These are phyloP conservation scores for Diaporthe nobilis DNA, from an alignment of 2,329 filamentous ascomycete species.

Conservation along the genomic window DNA sequence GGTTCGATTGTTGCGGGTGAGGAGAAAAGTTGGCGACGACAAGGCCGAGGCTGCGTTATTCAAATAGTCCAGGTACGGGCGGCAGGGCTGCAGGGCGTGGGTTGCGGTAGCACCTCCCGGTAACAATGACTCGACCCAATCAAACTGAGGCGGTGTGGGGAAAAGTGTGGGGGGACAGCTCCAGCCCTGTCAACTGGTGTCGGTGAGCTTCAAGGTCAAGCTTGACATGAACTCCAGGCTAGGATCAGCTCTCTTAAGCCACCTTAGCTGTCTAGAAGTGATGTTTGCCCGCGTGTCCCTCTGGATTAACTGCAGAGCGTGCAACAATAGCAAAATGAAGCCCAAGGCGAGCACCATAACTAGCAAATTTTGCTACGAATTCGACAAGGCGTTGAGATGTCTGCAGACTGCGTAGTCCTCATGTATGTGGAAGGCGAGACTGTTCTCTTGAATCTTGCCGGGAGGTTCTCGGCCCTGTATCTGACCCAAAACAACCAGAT, in stretches of 20 bases:
- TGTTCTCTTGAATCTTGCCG: background rate
- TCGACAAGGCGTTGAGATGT: background rate
- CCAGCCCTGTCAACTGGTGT: conserved; percentile 18
- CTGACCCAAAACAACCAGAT: background rate
- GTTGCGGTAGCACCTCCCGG: conserved; percentile 1
- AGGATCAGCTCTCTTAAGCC: background rate
- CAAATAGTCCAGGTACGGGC: conserved; percentile 29
- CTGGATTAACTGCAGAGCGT: background rate
- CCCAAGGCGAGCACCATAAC: background rate
- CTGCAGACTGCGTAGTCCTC: background rate
- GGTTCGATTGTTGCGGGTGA: conserved; percentile 3
- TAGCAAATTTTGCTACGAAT: background rate
- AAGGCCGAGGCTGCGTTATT: conserved; percentile 23
- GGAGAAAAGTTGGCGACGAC: conserved; percentile 32
- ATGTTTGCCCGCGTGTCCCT: background rate
- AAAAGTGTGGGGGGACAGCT: conserved; percentile 15
- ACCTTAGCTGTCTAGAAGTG: background rate
- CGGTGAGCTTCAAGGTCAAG: conserved; percentile 15
- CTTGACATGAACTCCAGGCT: background rate
- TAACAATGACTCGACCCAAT: conserved; percentile 25
- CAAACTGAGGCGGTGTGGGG: conserved; percentile 24
- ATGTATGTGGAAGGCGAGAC: background rate
- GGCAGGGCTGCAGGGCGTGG: conserved; percentile 29
- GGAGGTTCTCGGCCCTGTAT: background rate
- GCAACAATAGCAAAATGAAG: background rate